Conservation (phyloP, 2,329 filamentous ascomycete species). For the Neonectria sp. region DNA sequence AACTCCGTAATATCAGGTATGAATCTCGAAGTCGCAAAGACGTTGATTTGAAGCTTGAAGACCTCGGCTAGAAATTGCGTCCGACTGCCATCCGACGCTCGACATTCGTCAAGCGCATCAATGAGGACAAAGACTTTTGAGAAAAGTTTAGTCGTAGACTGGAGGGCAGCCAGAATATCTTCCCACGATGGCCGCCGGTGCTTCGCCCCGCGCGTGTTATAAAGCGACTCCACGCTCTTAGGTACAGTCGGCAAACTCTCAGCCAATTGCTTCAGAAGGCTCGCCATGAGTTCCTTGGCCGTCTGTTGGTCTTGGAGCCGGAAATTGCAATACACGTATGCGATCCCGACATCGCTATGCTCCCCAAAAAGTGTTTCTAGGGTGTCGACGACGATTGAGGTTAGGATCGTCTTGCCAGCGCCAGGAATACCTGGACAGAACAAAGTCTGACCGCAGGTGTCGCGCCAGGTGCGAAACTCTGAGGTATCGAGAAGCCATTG, state of each 20-base stretch:
- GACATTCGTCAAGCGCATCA: conserved; percentile 22
- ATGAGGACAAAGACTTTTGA: conserved; percentile 3
- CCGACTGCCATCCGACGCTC: neutral
- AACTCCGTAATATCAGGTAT: neutral
- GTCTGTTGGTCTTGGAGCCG: conserved; percentile 45
- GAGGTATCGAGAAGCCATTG: too few species aligned
- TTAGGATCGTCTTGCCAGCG: conserved; percentile 55
- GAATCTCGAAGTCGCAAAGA: conserved; percentile 3
- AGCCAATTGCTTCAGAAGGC: conserved; percentile 53
- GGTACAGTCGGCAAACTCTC: conserved; percentile 28
- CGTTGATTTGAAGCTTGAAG: neutral
- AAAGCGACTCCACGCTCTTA: neutral
- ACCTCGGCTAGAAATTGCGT: neutral
- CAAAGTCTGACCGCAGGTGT: conserved; percentile 41
- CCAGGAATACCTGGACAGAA: conserved; percentile 56
- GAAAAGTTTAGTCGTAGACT: neutral
- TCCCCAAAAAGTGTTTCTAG: conserved; percentile 31
- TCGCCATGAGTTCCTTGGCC: conserved; percentile 44
- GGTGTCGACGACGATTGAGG: conserved; percentile 36
- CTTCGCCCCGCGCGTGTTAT: neutral
- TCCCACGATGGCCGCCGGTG: neutral
- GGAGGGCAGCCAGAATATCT: neutral
- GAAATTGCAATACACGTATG: conserved; percentile 54
- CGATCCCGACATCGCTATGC: conserved; percentile 37
- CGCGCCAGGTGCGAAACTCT: too few species aligned